Base-by-base conservation (phyloP, 2,329 filamentous ascomycete genomes). In the Venturia effusa region DNA sequence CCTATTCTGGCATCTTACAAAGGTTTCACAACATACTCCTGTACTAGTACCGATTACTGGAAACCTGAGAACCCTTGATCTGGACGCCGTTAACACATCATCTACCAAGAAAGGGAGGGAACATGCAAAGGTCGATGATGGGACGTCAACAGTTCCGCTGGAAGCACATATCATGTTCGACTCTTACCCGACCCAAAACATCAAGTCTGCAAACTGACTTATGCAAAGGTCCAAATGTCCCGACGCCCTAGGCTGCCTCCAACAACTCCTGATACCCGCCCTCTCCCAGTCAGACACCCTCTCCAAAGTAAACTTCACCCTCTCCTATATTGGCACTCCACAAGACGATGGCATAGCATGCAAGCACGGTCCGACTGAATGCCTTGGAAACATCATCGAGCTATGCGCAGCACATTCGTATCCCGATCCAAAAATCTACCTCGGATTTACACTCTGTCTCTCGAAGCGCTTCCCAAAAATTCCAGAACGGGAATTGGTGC, bases 391-490 rank as follows among this genome's bases (percentile, higher is more conserved):
- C 77, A 96, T 96, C 73, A 81, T 99, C 75, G 88, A 96, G 74
- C 88, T 99, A 61, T 99, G 94, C 77, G 92, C 92, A 40, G 87
- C 87, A 65, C 81, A 88, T 67, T 82, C 94, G 39, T 94, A 94
- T 71, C 89, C 90, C 37, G 86, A 92, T 68, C 89, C 90, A 39
- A 94, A 96, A 76, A 89, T 87, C 68, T 92, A 88, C 70, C 85
- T 99, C 27, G 93, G 93, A 66, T 99, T 97, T 77, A 88, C 91
- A 64, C 94, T 95, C 83, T 99, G 94, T 77, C 78, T 99, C 64
- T 86, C 87, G 27, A 83, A 82, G 67, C 84, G 92, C 66, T 99
- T 92, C 75, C 64, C 80, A 27, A 76, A 86, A 8, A 96, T 99
- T 40, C 93, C 94, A 1, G 80, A 89, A 40, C 84, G 88, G 61